Base-by-base conservation (phyloP, 106 monocot genomes). In the Phalaenopsis equestris region DNA sequence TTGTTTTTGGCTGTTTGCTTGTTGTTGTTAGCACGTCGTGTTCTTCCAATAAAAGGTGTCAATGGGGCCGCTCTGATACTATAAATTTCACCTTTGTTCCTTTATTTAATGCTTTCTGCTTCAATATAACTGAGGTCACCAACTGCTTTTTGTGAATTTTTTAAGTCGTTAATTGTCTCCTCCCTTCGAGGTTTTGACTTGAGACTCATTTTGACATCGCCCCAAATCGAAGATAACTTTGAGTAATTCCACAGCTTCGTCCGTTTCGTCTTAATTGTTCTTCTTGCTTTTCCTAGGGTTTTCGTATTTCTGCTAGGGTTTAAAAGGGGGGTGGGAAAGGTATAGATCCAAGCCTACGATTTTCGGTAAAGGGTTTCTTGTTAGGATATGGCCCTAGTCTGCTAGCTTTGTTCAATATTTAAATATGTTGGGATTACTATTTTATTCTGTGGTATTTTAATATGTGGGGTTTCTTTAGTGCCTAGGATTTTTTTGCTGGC, bases 341-440 rank as follows among this genome's bases (percentile, higher is more conserved):
- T 70, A 39, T 11, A 70, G 70, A 70, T 70, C 70, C 70, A 41
- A 70, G 38, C 39, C 70, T 70, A 15, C 70, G 14, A 39, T 38
- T 39, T 38, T 70, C 36, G 36, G 70, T 70, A 70, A 68, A 10
- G 36, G 37, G 68, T 61, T 61, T 61, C 61, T 61, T 18, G 17
- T 61, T 21, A 18, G 21, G 61, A 68, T 38, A 2, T 68, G 30
- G 37, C 68, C 30, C 67, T 8, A 24, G 24, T 67, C 30, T 67
- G 67, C 4, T 67, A 30, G 67, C 8, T 61, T 70, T 70, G 70
- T 70, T 70, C 39, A 70, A 39, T 70, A 70, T 70, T 70, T 70
- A 38, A 70, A 70, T 70, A 39, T 2, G 4, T 3, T 2, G 11
- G 14, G 11, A 41, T 70, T 70, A 41, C 4, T 70, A 70, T 70